Conservation (phyloP, 805 yeast genomes). For the Priceomyces medius region DNA sequence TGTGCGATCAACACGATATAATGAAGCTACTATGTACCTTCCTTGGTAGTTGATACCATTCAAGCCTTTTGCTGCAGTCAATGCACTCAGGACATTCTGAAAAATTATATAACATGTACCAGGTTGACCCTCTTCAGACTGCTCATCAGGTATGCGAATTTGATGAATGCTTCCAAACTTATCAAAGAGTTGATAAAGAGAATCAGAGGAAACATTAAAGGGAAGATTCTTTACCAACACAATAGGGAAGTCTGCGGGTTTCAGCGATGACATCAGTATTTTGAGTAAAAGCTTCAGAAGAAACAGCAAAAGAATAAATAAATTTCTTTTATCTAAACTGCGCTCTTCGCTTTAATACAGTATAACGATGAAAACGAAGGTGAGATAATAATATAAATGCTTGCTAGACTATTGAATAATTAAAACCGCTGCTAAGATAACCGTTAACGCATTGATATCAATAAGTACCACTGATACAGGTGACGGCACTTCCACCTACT, state of each 20-base stretch:
- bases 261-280: conserved; percentile 3
- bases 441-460: too few relatives aligned
- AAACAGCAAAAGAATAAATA: too few relatives aligned
- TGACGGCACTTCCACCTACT: conserved; percentile 43
- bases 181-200: conserved; percentile 52
- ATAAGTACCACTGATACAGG: conserved; percentile 34
- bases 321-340: too few relatives aligned
- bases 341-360: too few relatives aligned
- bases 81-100: conserved; percentile 47
- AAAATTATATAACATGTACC: conserved; percentile 59
- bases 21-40: conserved; percentile 53
- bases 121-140: conserved; percentile 42
- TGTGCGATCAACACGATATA: conserved; percentile 45
- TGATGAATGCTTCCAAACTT: conserved; percentile 58
- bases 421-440: too few relatives aligned
- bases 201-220: conserved; percentile 44
- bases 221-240: conserved; percentile 61
- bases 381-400: too few relatives aligned
- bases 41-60: conserved; percentile 61
- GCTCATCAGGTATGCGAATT: conserved; percentile 38
- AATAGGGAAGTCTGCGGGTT: conserved; percentile 31
- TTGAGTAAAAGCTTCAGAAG: too few relatives aligned
- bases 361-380: too few relatives aligned
- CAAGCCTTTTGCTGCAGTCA: conserved; percentile 51
- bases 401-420: too few relatives aligned